Base-by-base conservation (phyloP, 1,139 yeast species). In the Hyphopichia wangnamkhiaoensis region DNA sequence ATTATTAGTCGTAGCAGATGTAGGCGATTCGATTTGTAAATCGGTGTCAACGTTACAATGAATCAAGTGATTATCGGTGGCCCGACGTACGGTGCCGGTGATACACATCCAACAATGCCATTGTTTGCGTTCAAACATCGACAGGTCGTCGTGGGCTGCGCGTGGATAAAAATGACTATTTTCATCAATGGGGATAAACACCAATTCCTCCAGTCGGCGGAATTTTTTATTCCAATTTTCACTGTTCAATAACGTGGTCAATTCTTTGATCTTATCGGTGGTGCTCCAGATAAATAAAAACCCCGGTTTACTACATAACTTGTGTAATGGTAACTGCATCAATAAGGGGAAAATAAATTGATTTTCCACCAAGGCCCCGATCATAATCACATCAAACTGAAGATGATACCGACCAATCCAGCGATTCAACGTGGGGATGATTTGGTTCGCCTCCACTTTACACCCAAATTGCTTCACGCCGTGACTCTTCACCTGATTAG, bases 61-160 rank as follows among this genome's bases (percentile, higher is more conserved):
- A 46, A 91, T 90, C 46, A 91, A 70, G 57, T 88, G 90, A 20
- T 76, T 77, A 61, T 91, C 97, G 0, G 84, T 81, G 1, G 95
- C 80, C 50, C 97, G 75, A 54, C 96, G 72, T 10, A 91, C 91
- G 0, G 97, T 91, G 5, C 97, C 97, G 3, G 96, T 90, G 40
- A 91, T 85, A 49, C 97, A 93, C 96, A 91, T 88, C 84, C 96
- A 86, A 53, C 97, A 91, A 61, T 91, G 97, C 96, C 96, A 90
- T 55, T 85, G 94, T 36, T 75, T 74, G 37, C 67, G 61, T 35
- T 62, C 61, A 44, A 71, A 65, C 49, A 16, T 45, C 35, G 4
- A 40, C 38, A 20, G 40, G 45, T n/a, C n/a, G n/a, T n/a, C n/a
- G n/a, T 47, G 45, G 19, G 50, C 48, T 13, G 55, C 57, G n/a